Conservation (phyloP, 495 filamentous ascomycete species). For the Penicillium atrosanguineum region DNA sequence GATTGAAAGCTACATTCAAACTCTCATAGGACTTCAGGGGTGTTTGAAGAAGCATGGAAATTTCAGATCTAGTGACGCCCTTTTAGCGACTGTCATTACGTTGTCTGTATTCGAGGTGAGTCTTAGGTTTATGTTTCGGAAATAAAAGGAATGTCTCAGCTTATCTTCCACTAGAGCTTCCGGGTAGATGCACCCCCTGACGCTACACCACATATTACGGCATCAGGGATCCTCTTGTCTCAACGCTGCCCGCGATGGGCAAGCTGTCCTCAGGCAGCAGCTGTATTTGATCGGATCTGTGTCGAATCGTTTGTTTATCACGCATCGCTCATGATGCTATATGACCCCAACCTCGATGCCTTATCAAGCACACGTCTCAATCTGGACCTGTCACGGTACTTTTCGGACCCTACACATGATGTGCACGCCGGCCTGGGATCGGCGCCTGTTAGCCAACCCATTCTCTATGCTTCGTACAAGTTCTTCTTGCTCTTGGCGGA, state of each 20-base stretch:
- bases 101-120: conserved; percentile 17
- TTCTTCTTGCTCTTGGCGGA: conserved; percentile 16
- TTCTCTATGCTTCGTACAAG: conserved; percentile 9
- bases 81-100: conserved; percentile 9
- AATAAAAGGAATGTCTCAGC: not conserved
- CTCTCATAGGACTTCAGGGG: not conserved
- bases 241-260: conserved; percentile 1
- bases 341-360: conserved; percentile 12
- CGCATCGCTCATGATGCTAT: conserved; percentile 16
- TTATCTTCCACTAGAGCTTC: conserved; percentile 1
- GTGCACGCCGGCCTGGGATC: not conserved
- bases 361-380: not conserved
- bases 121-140: not conserved
- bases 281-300: conserved; percentile 17
- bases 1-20: conserved; percentile 9
- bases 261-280: conserved; percentile 1
- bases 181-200: conserved; percentile 6
- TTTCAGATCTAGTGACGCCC: conserved; percentile 1
- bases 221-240: conserved; percentile 4
- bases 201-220: conserved; percentile 7
- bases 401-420: conserved; percentile 1
- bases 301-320: conserved; percentile 17
- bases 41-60: not conserved
- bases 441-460: conserved; percentile 2
- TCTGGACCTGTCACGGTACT: not conserved